Conservation (phyloP, 148 eudicot genomes). For the Polygonum aviculare region DNA sequence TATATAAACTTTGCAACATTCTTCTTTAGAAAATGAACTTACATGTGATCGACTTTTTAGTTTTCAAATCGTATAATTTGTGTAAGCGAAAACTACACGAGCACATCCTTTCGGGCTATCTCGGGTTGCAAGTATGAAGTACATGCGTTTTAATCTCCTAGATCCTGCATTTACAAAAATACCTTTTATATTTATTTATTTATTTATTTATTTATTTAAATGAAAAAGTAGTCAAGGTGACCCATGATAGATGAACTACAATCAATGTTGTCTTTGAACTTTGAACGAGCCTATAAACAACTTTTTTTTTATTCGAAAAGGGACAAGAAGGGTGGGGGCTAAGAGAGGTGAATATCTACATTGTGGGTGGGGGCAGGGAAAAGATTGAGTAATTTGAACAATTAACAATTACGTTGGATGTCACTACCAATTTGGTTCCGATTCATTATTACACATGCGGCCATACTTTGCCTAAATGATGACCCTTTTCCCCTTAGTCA, state of each 20-base stretch:
- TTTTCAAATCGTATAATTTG: too few relatives aligned
- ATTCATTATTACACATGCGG: background rate
- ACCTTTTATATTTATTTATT: too few relatives aligned
- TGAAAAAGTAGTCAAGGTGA: background rate
- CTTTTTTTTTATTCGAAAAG: background rate
- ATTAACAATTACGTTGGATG: constrained; percentile 5
- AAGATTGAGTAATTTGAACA: background rate
- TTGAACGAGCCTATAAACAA: background rate
- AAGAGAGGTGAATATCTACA: background rate
- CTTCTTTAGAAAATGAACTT: too few relatives aligned
- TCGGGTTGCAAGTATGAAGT: too few relatives aligned
- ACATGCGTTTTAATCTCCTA: too few relatives aligned
- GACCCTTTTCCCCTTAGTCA: background rate
- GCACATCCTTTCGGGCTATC: too few relatives aligned
- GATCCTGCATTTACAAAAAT: too few relatives aligned
- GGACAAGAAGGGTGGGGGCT: background rate
- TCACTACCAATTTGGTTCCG: background rate
- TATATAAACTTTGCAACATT: background rate
- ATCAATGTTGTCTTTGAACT: constrained; percentile 4
- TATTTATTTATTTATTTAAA: too few relatives aligned
- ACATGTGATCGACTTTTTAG: too few relatives aligned
- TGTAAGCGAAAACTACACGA: too few relatives aligned
- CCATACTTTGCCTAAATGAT: background rate
- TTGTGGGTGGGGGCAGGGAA: background rate
- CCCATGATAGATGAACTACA: background rate